Percentiles rank a stretch among this genome's conserved stretches.
These are phyloP conservation scores for Cylindrotheca fusiformis DNA, from an alignment of 108 stramenopile species.

Conservation along the genomic window DNA sequence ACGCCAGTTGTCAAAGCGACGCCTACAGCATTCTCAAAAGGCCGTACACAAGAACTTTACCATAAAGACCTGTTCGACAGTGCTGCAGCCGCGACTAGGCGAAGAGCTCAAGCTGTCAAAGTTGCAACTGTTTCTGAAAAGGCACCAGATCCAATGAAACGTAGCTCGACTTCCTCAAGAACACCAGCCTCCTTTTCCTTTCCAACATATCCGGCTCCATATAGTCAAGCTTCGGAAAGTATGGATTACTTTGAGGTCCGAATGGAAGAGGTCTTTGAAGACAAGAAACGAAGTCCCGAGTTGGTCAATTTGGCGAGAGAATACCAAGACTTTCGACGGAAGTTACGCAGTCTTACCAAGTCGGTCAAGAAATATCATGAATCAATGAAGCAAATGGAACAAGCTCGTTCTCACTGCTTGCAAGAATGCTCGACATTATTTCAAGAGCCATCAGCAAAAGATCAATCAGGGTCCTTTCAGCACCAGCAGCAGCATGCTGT, in stretches of 20 bases:
- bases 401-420: conserved; percentile 2
- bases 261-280: conserved; percentile 1
- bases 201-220: background rate
- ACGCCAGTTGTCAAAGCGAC: too few species aligned
- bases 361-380: conserved; percentile 18
- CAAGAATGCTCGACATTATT: background rate
- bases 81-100: too few species aligned
- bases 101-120: too few species aligned
- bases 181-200: background rate
- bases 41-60: too few species aligned
- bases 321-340: conserved; percentile 19
- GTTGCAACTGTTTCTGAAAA: too few species aligned
- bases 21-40: too few species aligned
- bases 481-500: conserved; percentile 2
- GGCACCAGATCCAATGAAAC: too few species aligned
- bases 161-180: background rate
- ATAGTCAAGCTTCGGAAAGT: background rate
- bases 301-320: conserved; percentile 11
- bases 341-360: conserved; percentile 12
- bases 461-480: conserved; percentile 3
- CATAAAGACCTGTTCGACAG: too few species aligned
- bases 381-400: conserved; percentile 8
- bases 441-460: background rate
- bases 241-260: background rate
- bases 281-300: conserved; percentile 13